phyloP scores from a whole-genome alignment of 2,329 filamentous ascomycete genomes.

The Aspergillus persii region DNA sequence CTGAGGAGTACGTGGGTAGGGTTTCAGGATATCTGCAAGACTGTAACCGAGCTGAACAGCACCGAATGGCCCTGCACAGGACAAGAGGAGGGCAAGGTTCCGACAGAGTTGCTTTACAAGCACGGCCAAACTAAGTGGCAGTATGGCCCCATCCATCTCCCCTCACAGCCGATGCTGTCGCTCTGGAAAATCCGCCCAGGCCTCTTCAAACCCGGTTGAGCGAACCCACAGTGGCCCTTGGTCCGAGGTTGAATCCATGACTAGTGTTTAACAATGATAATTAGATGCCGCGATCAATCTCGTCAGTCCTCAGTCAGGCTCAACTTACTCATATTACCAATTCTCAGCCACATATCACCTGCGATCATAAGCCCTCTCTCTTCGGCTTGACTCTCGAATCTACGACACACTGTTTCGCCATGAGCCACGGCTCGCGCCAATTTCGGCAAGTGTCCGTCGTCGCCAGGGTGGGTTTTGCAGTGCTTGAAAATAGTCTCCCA shows the following conservation, averaged over 20 bases:
- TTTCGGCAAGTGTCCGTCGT: conserved; percentile 83
- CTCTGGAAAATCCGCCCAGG: conserved; percentile 34
- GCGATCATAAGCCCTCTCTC: conserved; percentile 35
- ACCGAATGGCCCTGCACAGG: too few relatives aligned
- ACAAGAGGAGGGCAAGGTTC: too few relatives aligned
- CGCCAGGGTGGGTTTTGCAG: conserved; percentile 48
- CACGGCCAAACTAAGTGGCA: too few relatives aligned
- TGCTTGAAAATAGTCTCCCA: conserved; percentile 48
- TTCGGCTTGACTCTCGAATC: conserved; percentile 29
- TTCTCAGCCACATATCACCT: conserved; percentile 45
- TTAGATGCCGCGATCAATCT: not conserved
- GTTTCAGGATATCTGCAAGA: too few relatives aligned
- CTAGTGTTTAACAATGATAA: conserved; percentile 19
- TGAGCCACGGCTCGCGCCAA: conserved; percentile 67
- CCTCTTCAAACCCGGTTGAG: conserved; percentile 42
- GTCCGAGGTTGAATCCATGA: conserved; percentile 36
- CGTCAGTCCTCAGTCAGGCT: not conserved
- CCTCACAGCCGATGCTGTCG: conserved; percentile 19
- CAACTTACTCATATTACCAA: conserved; percentile 45
- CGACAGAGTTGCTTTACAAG: too few relatives aligned
- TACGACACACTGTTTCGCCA: conserved; percentile 53
- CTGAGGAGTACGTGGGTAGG: too few relatives aligned
- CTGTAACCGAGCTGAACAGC: too few relatives aligned
- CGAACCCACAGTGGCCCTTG: conserved; percentile 36
- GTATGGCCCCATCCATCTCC: not conserved